Conservation (phyloP, 148 eudicot species). For the Limonium bicolor region DNA sequence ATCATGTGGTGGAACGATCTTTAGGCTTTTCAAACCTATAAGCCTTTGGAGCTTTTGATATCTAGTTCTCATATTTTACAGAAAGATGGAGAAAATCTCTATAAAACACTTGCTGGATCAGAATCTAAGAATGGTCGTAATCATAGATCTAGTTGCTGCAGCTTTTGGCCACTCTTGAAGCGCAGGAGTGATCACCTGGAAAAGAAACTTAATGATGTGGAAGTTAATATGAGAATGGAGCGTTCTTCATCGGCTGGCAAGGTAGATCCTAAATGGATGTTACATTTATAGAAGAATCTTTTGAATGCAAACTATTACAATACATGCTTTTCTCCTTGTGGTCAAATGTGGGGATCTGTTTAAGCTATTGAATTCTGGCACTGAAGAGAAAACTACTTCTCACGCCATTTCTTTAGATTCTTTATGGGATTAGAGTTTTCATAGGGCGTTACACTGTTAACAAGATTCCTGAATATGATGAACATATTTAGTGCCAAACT, state of each 20-base stretch:
- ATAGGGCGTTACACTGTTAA: too few species aligned
- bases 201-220: slow-evolving; percentile 52
- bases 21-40: background rate
- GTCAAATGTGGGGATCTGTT: too few species aligned
- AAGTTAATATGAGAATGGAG: slow-evolving; percentile 45
- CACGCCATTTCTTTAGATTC: too few species aligned
- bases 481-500: too few species aligned
- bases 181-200: slow-evolving; percentile 54
- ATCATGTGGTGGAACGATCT: background rate
- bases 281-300: background rate
- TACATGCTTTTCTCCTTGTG: too few species aligned
- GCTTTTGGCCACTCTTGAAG: too few species aligned
- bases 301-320: background rate
- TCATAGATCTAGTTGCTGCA: slow-evolving; percentile 15
- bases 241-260: slow-evolving; percentile 38
- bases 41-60: background rate
- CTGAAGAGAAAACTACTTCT: too few species aligned
- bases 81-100: slow-evolving; percentile 50
- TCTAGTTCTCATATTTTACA: background rate
- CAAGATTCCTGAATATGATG: too few species aligned
- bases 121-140: slow-evolving; percentile 30
- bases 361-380: too few species aligned
- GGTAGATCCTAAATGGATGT: slow-evolving; percentile 16
- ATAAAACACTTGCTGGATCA: slow-evolving; percentile 33
- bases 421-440: too few species aligned